Evolutionary conservation across 202 grass and related monocot genomes (phyloP), one percentile per base, ranked within the genome.

Genomic region (Panicum virgatum): DNA sequence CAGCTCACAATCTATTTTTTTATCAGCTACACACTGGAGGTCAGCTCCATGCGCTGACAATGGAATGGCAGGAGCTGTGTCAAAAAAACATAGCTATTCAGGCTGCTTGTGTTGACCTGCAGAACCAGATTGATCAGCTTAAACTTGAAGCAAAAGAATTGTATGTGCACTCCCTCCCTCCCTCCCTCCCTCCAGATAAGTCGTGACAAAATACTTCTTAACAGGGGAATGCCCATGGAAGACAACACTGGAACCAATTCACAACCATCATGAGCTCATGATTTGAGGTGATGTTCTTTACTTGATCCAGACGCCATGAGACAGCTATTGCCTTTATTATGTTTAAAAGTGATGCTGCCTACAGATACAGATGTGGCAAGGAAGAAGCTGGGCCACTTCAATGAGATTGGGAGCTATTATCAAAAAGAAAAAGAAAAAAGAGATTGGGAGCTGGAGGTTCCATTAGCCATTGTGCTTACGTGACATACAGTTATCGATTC

Each of bases 21-120:
- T 85, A 85, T 79, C 83, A 99, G 93, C 89, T 94, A 99, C 96
- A 99, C 23, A 92, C 89, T 47, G 96, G 96, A 69, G 88, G 78
- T 27, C 90, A 93, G 62, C 92, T 99, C 25, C 86, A 96, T 85
- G 86, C 84, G 0, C 89, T 99, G 82, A 96, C 82, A 12, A 74
- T 77, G 16, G 90, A 99, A 89, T 99, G 96, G 96, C 94, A 90
- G 53, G 96, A 99, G 71, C 62, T 99, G 23, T 96, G 96, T 69
- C 86, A 87, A 36, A 99, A 96, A 74, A 99, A 99, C 77, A 92
- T 89, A 81, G 86, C 89, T 67, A 99, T 99, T 74, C 87, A 96
- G 72, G 77, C 87, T 70, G 92, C 96, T 39, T 93, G 90, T 87
- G 86, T 84, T 79, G 89, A 96, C 84, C 73, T 99, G 38, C 78